A percentile compares a stretch with the other conserved stretches of the same genome.
Evolutionary conservation across 495 filamentous ascomycete genomes (phyloP).

Genomic region (Tetracladium setigerum): DNA sequence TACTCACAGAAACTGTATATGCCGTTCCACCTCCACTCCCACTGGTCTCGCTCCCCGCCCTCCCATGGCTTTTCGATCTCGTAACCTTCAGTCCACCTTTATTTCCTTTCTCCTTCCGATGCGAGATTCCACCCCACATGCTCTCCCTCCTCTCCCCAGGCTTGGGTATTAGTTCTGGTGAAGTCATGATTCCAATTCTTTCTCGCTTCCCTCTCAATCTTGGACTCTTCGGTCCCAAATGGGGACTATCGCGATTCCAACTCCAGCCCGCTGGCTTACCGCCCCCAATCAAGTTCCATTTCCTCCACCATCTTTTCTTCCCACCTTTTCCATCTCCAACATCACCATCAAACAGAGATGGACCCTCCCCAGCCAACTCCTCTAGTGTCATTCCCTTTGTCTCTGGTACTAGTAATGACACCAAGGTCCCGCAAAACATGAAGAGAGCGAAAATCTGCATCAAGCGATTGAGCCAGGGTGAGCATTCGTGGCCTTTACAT

Average conservation of each 20-base stretch:
- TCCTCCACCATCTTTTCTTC: constrained; percentile 3
- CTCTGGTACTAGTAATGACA: constrained; percentile 56
- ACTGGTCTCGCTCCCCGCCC: constrained; percentile 1
- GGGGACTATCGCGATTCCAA: background rate
- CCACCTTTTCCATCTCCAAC: background rate
- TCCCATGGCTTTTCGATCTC: background rate
- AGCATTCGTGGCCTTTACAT: constrained; percentile 9
- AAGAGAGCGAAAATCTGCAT: constrained; percentile 21
- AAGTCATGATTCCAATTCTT: constrained; percentile 18
- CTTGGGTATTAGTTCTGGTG: constrained; percentile 17
- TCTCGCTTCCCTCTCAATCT: constrained; percentile 14
- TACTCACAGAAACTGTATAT: background rate
- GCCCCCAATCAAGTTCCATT: constrained; percentile 11
- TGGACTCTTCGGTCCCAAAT: constrained; percentile 6
- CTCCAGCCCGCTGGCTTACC: constrained; percentile 15
- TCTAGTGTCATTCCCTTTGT: constrained; percentile 51
- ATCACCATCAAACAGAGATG: background rate
- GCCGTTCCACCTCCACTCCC: background rate
- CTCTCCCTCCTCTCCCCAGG: constrained; percentile 1
- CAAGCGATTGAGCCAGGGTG: constrained; percentile 21
- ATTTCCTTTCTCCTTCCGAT: too few species aligned
- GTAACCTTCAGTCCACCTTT: too few species aligned
- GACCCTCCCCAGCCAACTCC: constrained; percentile 43
- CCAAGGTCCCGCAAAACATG: constrained; percentile 17
- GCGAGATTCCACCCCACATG: too few species aligned